Conservation (phyloP, 345 rosid genomes). For the Kandelia obovata region DNA sequence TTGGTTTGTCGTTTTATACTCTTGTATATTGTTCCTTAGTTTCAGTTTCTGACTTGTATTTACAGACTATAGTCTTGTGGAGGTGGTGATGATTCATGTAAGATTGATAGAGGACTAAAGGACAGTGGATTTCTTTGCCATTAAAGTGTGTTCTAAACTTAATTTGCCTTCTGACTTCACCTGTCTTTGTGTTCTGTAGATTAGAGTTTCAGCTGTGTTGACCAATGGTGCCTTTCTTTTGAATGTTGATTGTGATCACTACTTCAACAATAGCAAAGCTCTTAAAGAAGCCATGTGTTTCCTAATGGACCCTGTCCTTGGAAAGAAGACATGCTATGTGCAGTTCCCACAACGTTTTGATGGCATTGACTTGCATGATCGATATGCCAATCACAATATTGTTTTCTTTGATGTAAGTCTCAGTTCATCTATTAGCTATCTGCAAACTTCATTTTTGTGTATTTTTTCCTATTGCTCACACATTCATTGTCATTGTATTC, state of each 20-base stretch:
- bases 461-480: slow-evolving; percentile 6
- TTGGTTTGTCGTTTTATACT: slow-evolving; percentile 51
- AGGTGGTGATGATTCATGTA: not conserved
- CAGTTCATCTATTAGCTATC: slow-evolving; percentile 13
- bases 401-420: slow-evolving; percentile 91
- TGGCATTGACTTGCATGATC: slow-evolving; percentile 98
- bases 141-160: too few relatives aligned
- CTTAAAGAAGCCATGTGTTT: slow-evolving; percentile 99
- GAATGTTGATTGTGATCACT: slow-evolving; percentile 99
- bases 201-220: slow-evolving; percentile 97
- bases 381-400: slow-evolving; percentile 98
- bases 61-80: not conserved
- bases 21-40: not conserved
- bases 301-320: slow-evolving; percentile 90
- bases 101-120: too few relatives aligned
- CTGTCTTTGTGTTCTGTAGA: slow-evolving; percentile 42
- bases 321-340: slow-evolving; percentile 95
- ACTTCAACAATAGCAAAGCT: slow-evolving; percentile 99
- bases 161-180: slow-evolving; percentile 20
- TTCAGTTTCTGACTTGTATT: not conserved
- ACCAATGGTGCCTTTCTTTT: slow-evolving; percentile 97
- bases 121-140: too few relatives aligned
- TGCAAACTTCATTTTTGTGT: slow-evolving; percentile 3
- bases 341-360: slow-evolving; percentile 99
- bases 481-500: slow-evolving; percentile 17